phyloP scores from a whole-genome alignment of 2,329 filamentous ascomycete species.

The Trichoderma sp. region DNA sequence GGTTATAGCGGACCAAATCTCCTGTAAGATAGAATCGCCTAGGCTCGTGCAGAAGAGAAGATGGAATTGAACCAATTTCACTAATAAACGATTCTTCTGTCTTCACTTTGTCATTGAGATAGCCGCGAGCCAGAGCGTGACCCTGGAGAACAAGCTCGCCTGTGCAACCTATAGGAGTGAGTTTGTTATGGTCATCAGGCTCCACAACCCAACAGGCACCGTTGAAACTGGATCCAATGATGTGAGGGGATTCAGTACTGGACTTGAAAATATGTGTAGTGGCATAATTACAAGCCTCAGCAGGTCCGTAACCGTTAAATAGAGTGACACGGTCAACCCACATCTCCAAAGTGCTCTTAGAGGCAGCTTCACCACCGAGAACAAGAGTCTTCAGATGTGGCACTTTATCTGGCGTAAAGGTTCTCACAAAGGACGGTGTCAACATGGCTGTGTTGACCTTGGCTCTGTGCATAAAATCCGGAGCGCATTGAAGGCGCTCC shows the following conservation, averaged over 20 bases:
- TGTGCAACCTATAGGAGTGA: constrained; percentile 25
- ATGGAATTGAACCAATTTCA: constrained; percentile 25
- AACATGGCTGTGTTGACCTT: constrained; percentile 15
- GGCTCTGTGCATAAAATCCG: constrained; percentile 1
- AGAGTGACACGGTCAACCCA: constrained; percentile 30
- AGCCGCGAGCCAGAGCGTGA: constrained; percentile 47
- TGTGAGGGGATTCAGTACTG: background rate
- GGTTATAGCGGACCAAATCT: constrained; percentile 41
- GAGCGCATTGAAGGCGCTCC: constrained; percentile 1
- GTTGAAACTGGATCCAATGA: constrained; percentile 14
- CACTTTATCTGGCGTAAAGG: constrained; percentile 10
- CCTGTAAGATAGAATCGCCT: constrained; percentile 43
- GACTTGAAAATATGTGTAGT: background rate
- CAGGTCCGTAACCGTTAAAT: constrained; percentile 42
- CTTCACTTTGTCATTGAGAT: constrained; percentile 38
- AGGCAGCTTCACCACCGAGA: constrained; percentile 14
- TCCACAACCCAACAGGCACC: constrained; percentile 26
- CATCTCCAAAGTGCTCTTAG: background rate
- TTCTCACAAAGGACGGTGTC: constrained; percentile 13
- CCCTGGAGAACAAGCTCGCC: constrained; percentile 38
- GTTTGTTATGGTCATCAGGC: constrained; percentile 21
- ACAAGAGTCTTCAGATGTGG: constrained; percentile 16
- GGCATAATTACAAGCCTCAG: constrained; percentile 36
- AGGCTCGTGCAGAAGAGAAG: background rate
- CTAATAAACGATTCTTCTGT: constrained; percentile 50